Percentiles rank a stretch among this genome's conserved stretches.
phyloP scores from a whole-genome alignment of 805 yeast species.

The Saturnispora serradocipensis region DNA sequence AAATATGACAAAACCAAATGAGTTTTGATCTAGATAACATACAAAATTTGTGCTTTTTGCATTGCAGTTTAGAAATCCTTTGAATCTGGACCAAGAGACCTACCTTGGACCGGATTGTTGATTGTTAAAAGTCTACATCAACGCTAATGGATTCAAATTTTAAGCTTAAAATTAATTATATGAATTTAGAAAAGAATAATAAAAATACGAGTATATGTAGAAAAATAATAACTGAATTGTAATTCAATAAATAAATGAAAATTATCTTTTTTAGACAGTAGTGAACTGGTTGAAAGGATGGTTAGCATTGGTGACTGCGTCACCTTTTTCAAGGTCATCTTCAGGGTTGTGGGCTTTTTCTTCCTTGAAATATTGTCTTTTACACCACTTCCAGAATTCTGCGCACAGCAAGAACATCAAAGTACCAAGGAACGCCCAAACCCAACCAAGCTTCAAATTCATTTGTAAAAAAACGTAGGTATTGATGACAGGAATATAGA shows the following conservation, averaged over 20 bases:
- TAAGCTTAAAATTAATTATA: not conserved
- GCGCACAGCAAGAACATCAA: conserved; percentile 47
- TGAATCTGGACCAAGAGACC: no score
- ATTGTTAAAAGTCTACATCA: no score
- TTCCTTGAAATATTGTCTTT: conserved; percentile 43
- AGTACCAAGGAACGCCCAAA: conserved; percentile 53
- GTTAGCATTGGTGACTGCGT: not conserved
- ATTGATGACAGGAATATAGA: conserved; percentile 85
- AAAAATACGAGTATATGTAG: not conserved
- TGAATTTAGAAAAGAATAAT: not conserved
- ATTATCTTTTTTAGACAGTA: not conserved
- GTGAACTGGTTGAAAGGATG: conserved; percentile 6
- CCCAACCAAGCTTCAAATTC: conserved; percentile 76
- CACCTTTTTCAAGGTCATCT: conserved; percentile 44
- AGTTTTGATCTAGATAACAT: no score
- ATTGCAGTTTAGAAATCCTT: no score
- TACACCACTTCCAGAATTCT: conserved; percentile 60
- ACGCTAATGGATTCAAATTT: not conserved
- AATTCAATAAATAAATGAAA: not conserved
- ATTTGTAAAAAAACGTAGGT: conserved; percentile 63
- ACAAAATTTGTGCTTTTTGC: no score
- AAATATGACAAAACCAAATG: no score
- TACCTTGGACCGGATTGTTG: no score
- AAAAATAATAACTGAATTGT: not conserved
- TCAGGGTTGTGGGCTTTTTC: conserved; percentile 47